Base-by-base conservation (phyloP, 768 basidiomycete genomes). In the Phlegmacium glaucopus region DNA sequence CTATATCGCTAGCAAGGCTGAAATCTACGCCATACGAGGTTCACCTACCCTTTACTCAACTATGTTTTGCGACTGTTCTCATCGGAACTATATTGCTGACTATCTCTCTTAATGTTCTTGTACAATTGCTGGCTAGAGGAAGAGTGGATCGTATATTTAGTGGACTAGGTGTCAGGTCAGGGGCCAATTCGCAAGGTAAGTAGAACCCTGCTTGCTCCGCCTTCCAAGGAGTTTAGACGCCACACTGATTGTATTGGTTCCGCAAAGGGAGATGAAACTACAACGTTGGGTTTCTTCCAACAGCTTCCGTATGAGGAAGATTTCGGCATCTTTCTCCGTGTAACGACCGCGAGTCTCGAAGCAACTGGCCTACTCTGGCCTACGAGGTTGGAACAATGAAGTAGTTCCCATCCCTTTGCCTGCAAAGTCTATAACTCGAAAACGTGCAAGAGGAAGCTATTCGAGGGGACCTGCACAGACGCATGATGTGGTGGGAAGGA, bases 331-430 rank as follows among this genome's bases (percentile, higher is more conserved):
- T 77, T 83, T 3, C 70, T 90, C 36, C 79, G 88, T 15, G 70
- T 88, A 15, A 85, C 86, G 15, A 84, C 84, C 1, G 86, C 85
- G 4, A 85, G 83, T 52, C 70, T 90, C 41, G 88, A 90, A 60
- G 82, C 85, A 0, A 88, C 87, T 0, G 82, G 80, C 39, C 71
- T 85, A 9, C 72, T n/a, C 87, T 0, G 82, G 80, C 39, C 71
- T 85, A 9, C 72, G 79, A 17, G 88, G 88, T 3, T 75, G 86
- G 60, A 82, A 83, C 1, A 88, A 90, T 55, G 87, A 90, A 62
- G 81, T 89, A 10, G 79, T 79, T 6, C 68, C 75, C 4, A 71
- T 89, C 39, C 63, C 47, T 45, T 56, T 60, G 34, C 59, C 57
- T 42, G 15, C 29, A 18, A 43, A 13, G 29, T 28, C 53, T 26